A percentile compares a stretch with the other conserved stretches of the same genome.
Conservation (phyloP, 441 rosid species). For the Populus hybrid region DNA sequence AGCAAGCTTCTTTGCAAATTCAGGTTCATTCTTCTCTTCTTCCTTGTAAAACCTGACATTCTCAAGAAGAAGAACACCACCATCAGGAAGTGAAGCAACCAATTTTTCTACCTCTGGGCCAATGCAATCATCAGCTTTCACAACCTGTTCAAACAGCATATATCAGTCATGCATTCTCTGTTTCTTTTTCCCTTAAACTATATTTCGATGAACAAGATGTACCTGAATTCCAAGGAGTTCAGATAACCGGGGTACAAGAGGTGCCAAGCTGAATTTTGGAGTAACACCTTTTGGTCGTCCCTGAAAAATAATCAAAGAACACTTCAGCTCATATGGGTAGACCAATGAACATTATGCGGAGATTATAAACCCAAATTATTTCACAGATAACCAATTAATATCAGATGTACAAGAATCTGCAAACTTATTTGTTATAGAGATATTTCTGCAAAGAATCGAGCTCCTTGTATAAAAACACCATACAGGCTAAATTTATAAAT, state of each 20-base stretch:
- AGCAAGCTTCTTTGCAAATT: conserved; percentile 90
- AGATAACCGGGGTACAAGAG: conserved; percentile 88
- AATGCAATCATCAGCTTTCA: conserved; percentile 87
- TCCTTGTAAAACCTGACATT: conserved; percentile 93
- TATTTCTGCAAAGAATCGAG: background rate
- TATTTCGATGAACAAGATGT: background rate
- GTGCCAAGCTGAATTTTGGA: conserved; percentile 89
- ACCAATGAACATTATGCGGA: background rate
- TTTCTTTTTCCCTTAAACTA: background rate
- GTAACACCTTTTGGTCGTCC: conserved; percentile 96
- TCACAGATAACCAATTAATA: background rate
- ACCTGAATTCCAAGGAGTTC: conserved; percentile 93
- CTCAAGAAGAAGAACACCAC: conserved; percentile 89
- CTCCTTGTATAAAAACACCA: background rate
- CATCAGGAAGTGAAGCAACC: conserved; percentile 76
- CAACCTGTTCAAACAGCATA: conserved; percentile 44
- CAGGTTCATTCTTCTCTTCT: conserved; percentile 96
- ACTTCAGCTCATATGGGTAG: conserved; percentile 4
- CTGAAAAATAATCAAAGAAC: conserved; percentile 39
- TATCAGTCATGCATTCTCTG: background rate
- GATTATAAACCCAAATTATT: background rate
- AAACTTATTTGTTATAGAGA: background rate
- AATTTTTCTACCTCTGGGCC: conserved; percentile 83
- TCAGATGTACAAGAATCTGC: conserved; percentile 3
- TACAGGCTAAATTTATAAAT: background rate